Evolutionary conservation across 345 rosid genomes (phyloP), one percentile per base, ranked within the genome.

Genomic region (Euclidium syriacum): DNA sequence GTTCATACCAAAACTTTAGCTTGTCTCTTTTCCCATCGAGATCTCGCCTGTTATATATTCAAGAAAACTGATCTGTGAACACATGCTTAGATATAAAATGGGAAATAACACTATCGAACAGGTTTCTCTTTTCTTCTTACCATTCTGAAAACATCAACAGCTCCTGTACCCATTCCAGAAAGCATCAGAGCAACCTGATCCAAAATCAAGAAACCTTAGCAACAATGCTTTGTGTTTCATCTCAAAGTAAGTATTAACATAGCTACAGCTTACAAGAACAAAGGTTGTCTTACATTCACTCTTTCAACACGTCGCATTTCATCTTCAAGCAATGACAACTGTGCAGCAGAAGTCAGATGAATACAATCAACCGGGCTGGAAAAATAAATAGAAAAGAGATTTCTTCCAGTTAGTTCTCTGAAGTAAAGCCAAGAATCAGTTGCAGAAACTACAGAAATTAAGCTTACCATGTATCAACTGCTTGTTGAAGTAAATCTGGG

Each of bases 311-410:
- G 58, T 32, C 98, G 88, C 97, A 92, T 92, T 70, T 92, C 97
- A 57, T 92, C 96, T 80, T 92, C 99, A 33, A 92, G 97, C 78
- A 92, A 73, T 41, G 99, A 89, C 46, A 92, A 76, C 60, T 87
- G 95, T 32, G 95, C 85, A 12, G 96, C 99, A 68, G 97, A 87
- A 30, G 81, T 89, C 96, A 95, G 79, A 56, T 92, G 86, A 64
- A 92, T 92, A 76, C 98, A 92, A 77, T 92, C 95, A 74, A 92
- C 98, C 10, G 97, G 96, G 81, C 99, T 92, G 90, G 52, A 81
- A 35, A 36, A 49, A 41, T 78, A n/a, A 52, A 27, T 14, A 4
- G 9, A 43, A 50, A 8, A 51, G 15, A 10, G n/a, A n/a, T n/a
- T 8, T 12, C 41, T 43, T 53, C 27, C 1, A 33, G 10, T 69